Evolutionary conservation across 139 green algal genomes (phyloP), one percentile per base, ranked within the genome.

Genomic region (Diplosphaera chodatii): DNA sequence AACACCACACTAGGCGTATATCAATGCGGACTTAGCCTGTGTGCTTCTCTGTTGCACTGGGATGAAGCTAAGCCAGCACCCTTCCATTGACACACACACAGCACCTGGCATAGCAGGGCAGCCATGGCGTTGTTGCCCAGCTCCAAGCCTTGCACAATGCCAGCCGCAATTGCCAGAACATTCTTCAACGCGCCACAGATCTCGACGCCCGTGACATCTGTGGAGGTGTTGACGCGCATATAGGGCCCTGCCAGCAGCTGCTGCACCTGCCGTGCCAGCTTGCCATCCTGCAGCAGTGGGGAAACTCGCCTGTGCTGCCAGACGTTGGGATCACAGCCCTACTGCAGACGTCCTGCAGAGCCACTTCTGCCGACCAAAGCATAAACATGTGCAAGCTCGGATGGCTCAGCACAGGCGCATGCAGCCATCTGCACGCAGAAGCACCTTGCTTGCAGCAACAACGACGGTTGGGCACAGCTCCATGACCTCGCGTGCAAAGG

Each of bases 111-210:
- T 15, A 98, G 85, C 21, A 99, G 83, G 15, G 93, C 94, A 2
- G 95, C 95, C 81, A 98, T 89, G 6, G 95, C 92, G 77, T 99
- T 99, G 81, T 96, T 83, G 16, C 95, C 95, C 63, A 99, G 86
- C 55, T 93, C 91, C 72, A 98, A 79, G 3, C 95, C 95, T 68
- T 98, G 89, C 48, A 98, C 92, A 55, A 99, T 98, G 55, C 95
- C 95, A 15, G 95, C 95, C 2, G 93, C 95, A 70, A 99, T 98
- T 21, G 95, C 95, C 59, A 99, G 83, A 77, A 99, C 95, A 74
- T 99, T 99, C 74, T 99, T 99, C 27, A 98, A 83, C 29, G 95
- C 94, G 27, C 95, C 95, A 66, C 91, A 97, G 56, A 99, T 91
- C 85, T 99, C 95, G 20, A 99, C 94, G 23, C 95, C 95, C 4